These are phyloP conservation scores for Avena atlantica DNA, from an alignment of 176 grass and related monocot genomes.

Conservation along the genomic window DNA sequence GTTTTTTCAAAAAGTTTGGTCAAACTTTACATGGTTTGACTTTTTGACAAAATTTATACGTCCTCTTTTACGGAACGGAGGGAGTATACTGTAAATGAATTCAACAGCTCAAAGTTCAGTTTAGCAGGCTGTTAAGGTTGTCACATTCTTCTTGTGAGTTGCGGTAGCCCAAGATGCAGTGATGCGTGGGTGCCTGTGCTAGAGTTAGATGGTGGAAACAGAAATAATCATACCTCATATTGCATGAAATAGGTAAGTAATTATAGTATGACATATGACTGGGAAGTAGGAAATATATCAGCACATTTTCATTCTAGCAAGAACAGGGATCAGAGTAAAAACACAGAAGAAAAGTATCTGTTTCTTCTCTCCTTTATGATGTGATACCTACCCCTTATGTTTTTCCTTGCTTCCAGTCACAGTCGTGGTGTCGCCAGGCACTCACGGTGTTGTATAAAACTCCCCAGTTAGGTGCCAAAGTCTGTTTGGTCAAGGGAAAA, in stretches of 20 bases:
- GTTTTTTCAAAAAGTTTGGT: no score
- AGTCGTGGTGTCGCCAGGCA: not conserved
- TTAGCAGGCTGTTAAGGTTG: not conserved
- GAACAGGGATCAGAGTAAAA: not conserved
- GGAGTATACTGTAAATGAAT: not conserved
- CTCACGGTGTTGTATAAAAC: not conserved
- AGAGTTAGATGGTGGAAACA: not conserved
- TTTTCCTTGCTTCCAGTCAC: not conserved
- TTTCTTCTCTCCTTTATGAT: not conserved
- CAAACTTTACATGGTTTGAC: no score
- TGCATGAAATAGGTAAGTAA: not conserved
- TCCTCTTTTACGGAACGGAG: no score
- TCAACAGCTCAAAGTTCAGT: not conserved
- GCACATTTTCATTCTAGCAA: constrained; percentile 6
- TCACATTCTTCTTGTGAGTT: not conserved
- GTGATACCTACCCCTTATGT: not conserved
- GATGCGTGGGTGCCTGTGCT: constrained; percentile 2
- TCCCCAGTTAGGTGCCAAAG: not conserved
- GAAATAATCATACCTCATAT: not conserved
- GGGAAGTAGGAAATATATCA: constrained; percentile 1
- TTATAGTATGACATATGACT: not conserved
- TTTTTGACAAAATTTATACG: no score
- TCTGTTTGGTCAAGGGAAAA: not conserved
- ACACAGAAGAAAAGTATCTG: not conserved
- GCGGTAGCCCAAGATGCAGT: not conserved